phyloP scores from a whole-genome alignment of 2,329 filamentous ascomycete genomes.

The Penicillium psychrosexuale region DNA sequence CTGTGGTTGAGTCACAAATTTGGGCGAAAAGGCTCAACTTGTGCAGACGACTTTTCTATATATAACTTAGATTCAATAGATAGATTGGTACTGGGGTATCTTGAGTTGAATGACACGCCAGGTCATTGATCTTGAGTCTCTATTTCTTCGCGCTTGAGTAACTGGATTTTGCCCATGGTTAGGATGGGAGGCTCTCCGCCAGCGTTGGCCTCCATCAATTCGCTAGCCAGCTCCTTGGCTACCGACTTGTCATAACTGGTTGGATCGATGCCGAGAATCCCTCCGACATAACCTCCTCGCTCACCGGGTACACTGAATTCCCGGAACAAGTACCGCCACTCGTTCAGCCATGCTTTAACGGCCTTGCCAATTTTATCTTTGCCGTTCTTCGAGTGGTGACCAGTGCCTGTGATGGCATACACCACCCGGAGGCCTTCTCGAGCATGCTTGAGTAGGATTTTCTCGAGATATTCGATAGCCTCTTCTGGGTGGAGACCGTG shows the following conservation, averaged over 20 bases:
- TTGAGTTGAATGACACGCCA: constrained; percentile 6
- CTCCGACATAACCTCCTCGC: constrained; percentile 69
- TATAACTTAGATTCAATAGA: not conserved
- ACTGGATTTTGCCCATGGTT: constrained; percentile 45
- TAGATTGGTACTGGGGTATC: constrained; percentile 16
- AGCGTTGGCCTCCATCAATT: constrained; percentile 20
- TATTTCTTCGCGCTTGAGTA: constrained; percentile 46
- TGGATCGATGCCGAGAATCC: constrained; percentile 63
- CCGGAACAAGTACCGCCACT: constrained; percentile 92
- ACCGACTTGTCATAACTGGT: constrained; percentile 53
- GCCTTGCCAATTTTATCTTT: constrained; percentile 98
- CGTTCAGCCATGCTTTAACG: constrained; percentile 83
- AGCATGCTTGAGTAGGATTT: constrained; percentile 78
- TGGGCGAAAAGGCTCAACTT: not conserved
- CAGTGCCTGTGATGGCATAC: constrained; percentile 95
- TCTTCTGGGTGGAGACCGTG: constrained; percentile 99
- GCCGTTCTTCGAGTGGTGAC: constrained; percentile 96
- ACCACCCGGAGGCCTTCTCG: constrained; percentile 67
- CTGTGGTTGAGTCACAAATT: not conserved
- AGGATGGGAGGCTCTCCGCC: constrained; percentile 29
- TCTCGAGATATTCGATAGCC: constrained; percentile 89
- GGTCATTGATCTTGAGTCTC: constrained; percentile 27
- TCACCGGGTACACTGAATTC: constrained; percentile 98
- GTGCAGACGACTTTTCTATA: too few species aligned
- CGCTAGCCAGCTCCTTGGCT: constrained; percentile 26